phyloP scores from a whole-genome alignment of 495 filamentous ascomycete species.

The Podospora anserina region DNA sequence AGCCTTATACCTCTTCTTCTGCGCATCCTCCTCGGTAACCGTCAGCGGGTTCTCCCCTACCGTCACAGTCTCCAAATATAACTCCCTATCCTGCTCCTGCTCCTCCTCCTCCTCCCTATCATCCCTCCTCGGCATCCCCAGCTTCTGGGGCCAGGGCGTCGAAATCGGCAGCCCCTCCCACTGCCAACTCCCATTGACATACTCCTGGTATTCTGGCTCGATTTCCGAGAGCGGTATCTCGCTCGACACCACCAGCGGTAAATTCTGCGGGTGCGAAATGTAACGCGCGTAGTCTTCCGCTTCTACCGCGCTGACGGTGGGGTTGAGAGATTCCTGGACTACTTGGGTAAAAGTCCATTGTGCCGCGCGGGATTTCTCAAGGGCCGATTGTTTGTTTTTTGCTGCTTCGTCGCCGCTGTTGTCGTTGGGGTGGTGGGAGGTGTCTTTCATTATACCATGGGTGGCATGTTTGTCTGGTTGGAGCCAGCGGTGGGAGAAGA shows the following conservation, averaged over 20 bases:
- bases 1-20: conserved; percentile 92
- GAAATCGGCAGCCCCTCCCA: conserved; percentile 32
- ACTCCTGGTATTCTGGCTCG: conserved; percentile 69
- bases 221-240: conserved; percentile 50
- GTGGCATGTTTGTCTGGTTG: conserved; percentile 32
- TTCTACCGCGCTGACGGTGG: conserved; percentile 68
- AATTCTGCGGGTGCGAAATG: conserved; percentile 81
- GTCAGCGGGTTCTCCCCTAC: conserved; percentile 80
- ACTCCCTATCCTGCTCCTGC: conserved; percentile 65
- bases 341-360: conserved; percentile 88
- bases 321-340: conserved; percentile 73
- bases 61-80: conserved; percentile 71
- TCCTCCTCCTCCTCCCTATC: not conserved
- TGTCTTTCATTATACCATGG: conserved; percentile 19
- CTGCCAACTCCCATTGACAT: conserved; percentile 58
- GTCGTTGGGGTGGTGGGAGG: not conserved
- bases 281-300: conserved; percentile 86
- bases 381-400: conserved; percentile 41
- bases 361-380: conserved; percentile 66
- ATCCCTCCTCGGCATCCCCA: not conserved
- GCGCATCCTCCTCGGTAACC: conserved; percentile 77
- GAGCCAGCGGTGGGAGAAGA: conserved; percentile 54
- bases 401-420: conserved; percentile 11
- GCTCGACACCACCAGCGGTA: conserved; percentile 80
- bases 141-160: not conserved